Conservation (phyloP, 75 land plant genomes). For the Pinus tabuliformis region DNA sequence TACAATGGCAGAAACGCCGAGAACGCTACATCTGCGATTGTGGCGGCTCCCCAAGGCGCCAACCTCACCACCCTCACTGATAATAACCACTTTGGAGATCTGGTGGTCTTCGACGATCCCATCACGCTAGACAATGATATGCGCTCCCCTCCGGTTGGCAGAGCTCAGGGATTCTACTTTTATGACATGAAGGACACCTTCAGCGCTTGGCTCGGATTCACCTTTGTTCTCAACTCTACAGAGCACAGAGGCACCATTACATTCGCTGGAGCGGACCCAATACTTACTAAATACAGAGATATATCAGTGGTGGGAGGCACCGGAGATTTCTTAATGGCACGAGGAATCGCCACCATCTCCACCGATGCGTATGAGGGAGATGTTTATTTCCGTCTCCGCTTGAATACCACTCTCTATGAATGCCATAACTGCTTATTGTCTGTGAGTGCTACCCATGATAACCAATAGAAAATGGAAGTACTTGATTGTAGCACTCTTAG, state of each 20-base stretch:
- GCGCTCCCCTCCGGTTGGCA: slow-evolving; percentile 37
- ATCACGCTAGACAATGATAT: slow-evolving; percentile 45
- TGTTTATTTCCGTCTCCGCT: no score
- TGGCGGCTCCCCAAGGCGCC: slow-evolving; percentile 27
- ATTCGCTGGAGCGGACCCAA: no score
- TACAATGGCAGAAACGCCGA: slow-evolving; percentile 40
- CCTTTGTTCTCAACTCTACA: slow-evolving; percentile 43
- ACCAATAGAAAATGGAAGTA: no score
- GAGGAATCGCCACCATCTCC: no score
- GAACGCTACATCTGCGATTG: slow-evolving; percentile 46
- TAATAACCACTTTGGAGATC: slow-evolving; percentile 36
- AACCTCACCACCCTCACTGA: slow-evolving; percentile 31
- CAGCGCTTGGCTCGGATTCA: slow-evolving; percentile 49
- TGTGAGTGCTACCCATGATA: no score
- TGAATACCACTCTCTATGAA: no score
- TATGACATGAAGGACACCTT: slow-evolving; percentile 31
- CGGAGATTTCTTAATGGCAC: no score
- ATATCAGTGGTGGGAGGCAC: no score
- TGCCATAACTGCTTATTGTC: no score
- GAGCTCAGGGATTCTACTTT: slow-evolving; percentile 50
- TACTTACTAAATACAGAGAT: no score
- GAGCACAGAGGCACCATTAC: slow-evolving; percentile 25
- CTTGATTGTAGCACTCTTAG: no score
- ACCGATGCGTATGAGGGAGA: no score
- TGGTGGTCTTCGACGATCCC: slow-evolving; percentile 56